Evolutionary conservation across 1,284 basidiomycete species (phyloP).

Genomic region (Tremellales sp.): DNA sequence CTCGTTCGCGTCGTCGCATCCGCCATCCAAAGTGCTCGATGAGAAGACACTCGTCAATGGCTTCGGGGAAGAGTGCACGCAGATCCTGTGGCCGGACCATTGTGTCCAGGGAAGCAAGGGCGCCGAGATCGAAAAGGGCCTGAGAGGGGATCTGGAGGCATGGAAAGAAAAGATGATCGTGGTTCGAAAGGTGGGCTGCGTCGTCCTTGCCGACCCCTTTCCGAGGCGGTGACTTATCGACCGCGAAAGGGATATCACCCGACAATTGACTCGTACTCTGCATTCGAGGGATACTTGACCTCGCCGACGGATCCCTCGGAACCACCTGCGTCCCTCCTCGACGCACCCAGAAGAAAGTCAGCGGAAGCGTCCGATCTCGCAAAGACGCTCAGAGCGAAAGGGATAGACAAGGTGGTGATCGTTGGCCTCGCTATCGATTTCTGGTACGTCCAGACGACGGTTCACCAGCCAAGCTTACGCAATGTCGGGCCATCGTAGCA

Average conservation of each 20-base stretch:
- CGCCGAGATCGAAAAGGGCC: constrained; percentile 30
- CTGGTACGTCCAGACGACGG: constrained; percentile 52
- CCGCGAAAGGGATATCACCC: constrained; percentile 46
- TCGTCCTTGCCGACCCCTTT: background rate
- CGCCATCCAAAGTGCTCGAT: constrained; percentile 48
- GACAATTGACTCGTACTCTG: constrained; percentile 58
- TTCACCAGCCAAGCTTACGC: background rate
- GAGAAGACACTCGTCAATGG: constrained; percentile 45
- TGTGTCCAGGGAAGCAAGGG: constrained; percentile 39
- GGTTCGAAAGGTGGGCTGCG: constrained; percentile 35
- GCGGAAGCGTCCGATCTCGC: constrained; percentile 35
- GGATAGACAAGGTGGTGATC: constrained; percentile 54
- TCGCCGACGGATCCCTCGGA: constrained; percentile 14
- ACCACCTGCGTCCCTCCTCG: constrained; percentile 18
- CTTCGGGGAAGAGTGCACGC: constrained; percentile 30
- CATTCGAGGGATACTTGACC: constrained; percentile 47
- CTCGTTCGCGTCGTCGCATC: constrained; percentile 61
- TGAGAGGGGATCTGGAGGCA: constrained; percentile 18
- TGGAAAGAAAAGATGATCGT: constrained; percentile 28
- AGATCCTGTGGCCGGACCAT: constrained; percentile 60
- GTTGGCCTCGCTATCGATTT: constrained; percentile 62
- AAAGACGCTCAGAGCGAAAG: constrained; percentile 42
- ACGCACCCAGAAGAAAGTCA: constrained; percentile 37
- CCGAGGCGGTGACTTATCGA: background rate
- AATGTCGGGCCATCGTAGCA: constrained; percentile 7